Conservation (phyloP, 163 green algal species). For the Chloroidium sp. region DNA sequence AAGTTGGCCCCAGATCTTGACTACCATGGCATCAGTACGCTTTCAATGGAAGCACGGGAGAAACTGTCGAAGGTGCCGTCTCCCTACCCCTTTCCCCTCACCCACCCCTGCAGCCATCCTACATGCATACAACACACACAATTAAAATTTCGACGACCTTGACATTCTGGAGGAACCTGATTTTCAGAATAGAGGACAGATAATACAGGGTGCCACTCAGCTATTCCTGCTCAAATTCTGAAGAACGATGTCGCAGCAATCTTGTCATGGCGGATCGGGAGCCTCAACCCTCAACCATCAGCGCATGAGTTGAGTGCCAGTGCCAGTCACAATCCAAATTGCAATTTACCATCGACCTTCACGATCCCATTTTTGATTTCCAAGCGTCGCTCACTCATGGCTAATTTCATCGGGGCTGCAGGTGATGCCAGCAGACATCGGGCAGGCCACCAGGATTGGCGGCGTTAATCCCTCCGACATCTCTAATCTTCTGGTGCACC, state of each 20-base stretch:
- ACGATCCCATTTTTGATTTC: too few relatives aligned
- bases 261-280: neutral
- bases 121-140: too few relatives aligned
- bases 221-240: neutral
- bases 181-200: neutral
- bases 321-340: neutral
- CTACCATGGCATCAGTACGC: slow-evolving; percentile 66
- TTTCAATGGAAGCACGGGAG: slow-evolving; percentile 83
- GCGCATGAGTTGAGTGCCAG: neutral
- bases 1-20: slow-evolving; percentile 74
- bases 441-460: slow-evolving; percentile 77
- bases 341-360: too few relatives aligned
- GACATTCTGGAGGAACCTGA: neutral
- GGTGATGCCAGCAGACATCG: slow-evolving; percentile 61
- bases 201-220: neutral
- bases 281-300: neutral
- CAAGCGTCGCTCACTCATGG: too few relatives aligned
- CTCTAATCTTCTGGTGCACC: slow-evolving; percentile 72
- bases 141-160: too few relatives aligned
- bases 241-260: neutral
- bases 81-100: neutral
- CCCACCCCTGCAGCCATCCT: too few relatives aligned
- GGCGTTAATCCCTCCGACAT: slow-evolving; percentile 93
- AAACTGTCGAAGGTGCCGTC: slow-evolving; percentile 74
- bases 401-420: neutral